A percentile compares a stretch with the other conserved stretches of the same genome.
Conservation (phyloP, 164 flowering plant species). For the Chimonanthus praecox region DNA sequence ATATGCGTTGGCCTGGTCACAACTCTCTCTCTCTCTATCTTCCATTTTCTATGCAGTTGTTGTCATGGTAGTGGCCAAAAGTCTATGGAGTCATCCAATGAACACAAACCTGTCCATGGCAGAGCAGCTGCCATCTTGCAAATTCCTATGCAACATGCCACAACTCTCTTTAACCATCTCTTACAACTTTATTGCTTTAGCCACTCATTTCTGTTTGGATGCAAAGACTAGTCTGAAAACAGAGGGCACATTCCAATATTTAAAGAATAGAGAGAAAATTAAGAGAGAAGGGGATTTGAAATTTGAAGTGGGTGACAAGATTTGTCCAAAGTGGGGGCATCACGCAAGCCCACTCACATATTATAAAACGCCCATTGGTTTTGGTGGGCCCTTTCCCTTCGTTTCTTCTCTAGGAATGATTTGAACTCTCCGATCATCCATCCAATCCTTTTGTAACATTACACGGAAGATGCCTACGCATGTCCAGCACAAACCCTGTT, state of each 20-base stretch:
- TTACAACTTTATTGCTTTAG: background rate
- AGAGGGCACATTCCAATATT: background rate
- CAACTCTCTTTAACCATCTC: background rate
- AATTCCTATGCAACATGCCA: slow-evolving; percentile 8
- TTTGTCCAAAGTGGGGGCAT: slow-evolving; percentile 8
- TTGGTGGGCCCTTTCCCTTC: background rate
- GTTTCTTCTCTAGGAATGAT: slow-evolving; percentile 4
- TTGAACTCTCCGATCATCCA: background rate
- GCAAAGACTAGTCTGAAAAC: slow-evolving; percentile 2
- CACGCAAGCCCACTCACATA: background rate
- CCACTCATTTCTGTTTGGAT: slow-evolving; percentile 6
- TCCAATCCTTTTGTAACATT: background rate
- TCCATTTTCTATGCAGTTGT: no score
- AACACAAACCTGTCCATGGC: background rate
- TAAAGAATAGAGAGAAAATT: background rate
- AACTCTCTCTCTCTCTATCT: no score
- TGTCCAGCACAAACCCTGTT: background rate
- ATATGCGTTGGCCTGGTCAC: no score
- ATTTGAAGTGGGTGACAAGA: background rate
- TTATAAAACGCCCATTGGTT: background rate
- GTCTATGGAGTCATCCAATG: background rate
- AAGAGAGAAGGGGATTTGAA: background rate
- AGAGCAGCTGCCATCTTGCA: slow-evolving; percentile 7
- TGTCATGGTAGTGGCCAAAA: no score
- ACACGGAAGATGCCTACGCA: slow-evolving; percentile 2